These are phyloP conservation scores for Xylaria scruposa DNA, from an alignment of 495 filamentous ascomycete genomes.

Conservation along the genomic window DNA sequence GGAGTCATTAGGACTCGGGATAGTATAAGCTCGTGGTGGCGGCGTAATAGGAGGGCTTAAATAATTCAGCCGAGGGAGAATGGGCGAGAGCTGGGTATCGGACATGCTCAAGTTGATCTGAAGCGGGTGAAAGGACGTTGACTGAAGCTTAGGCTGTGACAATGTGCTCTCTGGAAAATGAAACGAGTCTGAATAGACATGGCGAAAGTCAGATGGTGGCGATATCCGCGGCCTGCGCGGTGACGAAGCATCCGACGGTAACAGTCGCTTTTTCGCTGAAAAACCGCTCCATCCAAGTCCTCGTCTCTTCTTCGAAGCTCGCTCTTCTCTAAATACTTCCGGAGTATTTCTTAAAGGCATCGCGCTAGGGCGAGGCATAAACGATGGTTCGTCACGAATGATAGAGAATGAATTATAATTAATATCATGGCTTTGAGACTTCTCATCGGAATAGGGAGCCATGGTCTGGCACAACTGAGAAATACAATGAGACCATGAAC, in stretches of 20 bases:
- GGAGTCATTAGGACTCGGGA: conserved; percentile 41
- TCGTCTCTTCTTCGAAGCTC: conserved; percentile 43
- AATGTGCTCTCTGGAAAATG: conserved; percentile 43
- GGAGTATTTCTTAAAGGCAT: conserved; percentile 40
- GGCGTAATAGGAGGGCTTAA: conserved; percentile 44
- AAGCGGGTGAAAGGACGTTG: conserved; percentile 67
- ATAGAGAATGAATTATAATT: conserved; percentile 43
- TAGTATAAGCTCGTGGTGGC: conserved; percentile 49
- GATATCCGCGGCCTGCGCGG: conserved; percentile 56
- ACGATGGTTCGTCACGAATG: conserved; percentile 49
- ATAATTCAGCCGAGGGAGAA: conserved; percentile 58
- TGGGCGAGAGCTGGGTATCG: conserved; percentile 69
- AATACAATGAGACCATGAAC: conserved; percentile 50
- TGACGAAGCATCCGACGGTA: conserved; percentile 40
- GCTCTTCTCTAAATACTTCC: conserved; percentile 40
- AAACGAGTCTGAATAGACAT: conserved; percentile 56
- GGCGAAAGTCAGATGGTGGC: conserved; percentile 56
- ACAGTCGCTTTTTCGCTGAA: conserved; percentile 42
- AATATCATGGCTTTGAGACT: conserved; percentile 39
- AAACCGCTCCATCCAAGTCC: conserved; percentile 42
- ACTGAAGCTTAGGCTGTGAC: conserved; percentile 39
- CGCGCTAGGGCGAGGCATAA: conserved; percentile 43
- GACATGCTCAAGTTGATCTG: conserved; percentile 77
- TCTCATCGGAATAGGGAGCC: conserved; percentile 44
- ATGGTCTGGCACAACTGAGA: conserved; percentile 48